Evolutionary conservation across 2,329 filamentous ascomycete species (phyloP).

Genomic region (Fusarium incarnatum): DNA sequence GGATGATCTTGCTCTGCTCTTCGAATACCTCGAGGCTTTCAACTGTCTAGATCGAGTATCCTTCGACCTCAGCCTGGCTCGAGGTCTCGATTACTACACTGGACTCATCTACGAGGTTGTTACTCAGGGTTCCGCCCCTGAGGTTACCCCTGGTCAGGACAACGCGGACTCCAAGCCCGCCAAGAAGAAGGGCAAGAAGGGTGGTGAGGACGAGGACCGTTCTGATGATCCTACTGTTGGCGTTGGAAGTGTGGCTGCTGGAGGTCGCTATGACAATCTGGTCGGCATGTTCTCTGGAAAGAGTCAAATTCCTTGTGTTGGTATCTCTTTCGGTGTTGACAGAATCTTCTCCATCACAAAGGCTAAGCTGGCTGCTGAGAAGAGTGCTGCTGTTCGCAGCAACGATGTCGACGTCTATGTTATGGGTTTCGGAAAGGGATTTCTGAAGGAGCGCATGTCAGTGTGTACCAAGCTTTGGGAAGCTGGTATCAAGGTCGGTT

Average conservation of each 20-base stretch:
- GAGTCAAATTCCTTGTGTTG: slow-evolving; percentile 73
- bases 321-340: slow-evolving; percentile 92
- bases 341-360: slow-evolving; percentile 95
- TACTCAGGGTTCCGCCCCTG: slow-evolving; percentile 78
- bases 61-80: slow-evolving; percentile 89
- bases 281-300: slow-evolving; percentile 94
- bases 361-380: slow-evolving; percentile 72
- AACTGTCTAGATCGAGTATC: slow-evolving; percentile 79
- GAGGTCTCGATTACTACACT: slow-evolving; percentile 94
- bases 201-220: slow-evolving; percentile 70
- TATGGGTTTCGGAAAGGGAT: slow-evolving; percentile 93
- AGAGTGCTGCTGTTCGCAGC: slow-evolving; percentile 60
- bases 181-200: slow-evolving; percentile 64
- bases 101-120: slow-evolving; percentile 91
- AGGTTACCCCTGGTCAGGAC: slow-evolving; percentile 53
- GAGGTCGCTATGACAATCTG: slow-evolving; percentile 91
- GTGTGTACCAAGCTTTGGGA: slow-evolving; percentile 84
- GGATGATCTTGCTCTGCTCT: slow-evolving; percentile 82
- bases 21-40: slow-evolving; percentile 85
- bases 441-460: slow-evolving; percentile 85
- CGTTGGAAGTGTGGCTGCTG: slow-evolving; percentile 88
- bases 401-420: slow-evolving; percentile 91
- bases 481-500: slow-evolving; percentile 80
- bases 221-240: slow-evolving; percentile 84
- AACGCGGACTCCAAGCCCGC: slow-evolving; percentile 54